phyloP scores from a whole-genome alignment of 331 rosid species.

The Spiraea crenata region DNA sequence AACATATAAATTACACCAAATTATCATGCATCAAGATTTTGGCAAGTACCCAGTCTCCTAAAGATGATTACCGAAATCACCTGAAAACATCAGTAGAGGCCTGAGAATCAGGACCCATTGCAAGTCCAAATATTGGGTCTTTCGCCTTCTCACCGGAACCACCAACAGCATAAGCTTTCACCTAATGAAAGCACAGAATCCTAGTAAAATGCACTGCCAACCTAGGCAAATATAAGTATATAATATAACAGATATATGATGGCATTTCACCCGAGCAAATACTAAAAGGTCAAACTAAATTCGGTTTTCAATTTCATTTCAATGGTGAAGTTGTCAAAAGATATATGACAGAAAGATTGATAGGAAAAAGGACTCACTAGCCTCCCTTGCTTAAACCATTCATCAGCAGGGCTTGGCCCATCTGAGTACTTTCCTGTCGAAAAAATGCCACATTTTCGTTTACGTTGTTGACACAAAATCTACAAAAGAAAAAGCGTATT shows the following conservation, averaged over 20 bases:
- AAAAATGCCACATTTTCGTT: background rate
- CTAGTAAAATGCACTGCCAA: background rate
- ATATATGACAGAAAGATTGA: background rate
- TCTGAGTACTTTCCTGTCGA: constrained; percentile 81
- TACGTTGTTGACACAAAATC: background rate
- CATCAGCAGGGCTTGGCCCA: constrained; percentile 77
- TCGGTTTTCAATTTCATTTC: background rate
- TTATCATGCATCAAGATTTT: constrained; percentile 1
- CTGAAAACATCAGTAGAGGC: constrained; percentile 61
- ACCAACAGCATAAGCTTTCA: constrained; percentile 56
- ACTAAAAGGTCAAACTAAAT: background rate
- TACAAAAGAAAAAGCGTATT: background rate
- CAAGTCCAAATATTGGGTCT: constrained; percentile 85
- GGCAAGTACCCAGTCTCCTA: constrained; percentile 1
- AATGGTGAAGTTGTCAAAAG: background rate
- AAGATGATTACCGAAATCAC: constrained; percentile 27
- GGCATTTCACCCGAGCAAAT: background rate
- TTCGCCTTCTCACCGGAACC: constrained; percentile 78
- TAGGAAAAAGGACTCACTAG: constrained; percentile 33
- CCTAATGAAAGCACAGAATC: constrained; percentile 29
- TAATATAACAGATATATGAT: background rate
- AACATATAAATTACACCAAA: constrained; percentile 10
- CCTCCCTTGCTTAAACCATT: constrained; percentile 87
- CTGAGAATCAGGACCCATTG: constrained; percentile 76
- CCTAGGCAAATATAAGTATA: background rate